phyloP scores from a whole-genome alignment of 495 filamentous ascomycete genomes.

The Parmelia sp. region DNA sequence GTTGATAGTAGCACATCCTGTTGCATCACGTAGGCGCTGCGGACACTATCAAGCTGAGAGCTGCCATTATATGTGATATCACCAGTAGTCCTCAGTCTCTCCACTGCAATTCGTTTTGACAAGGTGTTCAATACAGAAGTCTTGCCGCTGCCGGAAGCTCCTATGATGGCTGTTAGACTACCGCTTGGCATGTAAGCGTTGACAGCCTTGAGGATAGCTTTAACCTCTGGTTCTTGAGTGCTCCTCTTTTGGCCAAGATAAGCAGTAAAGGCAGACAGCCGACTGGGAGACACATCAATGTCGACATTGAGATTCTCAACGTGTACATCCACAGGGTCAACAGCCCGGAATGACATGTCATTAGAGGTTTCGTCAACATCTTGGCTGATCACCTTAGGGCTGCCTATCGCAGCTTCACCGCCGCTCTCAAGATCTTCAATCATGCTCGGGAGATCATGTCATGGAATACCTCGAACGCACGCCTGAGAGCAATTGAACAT shows the following conservation, averaged over 20 bases:
- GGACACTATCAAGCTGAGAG: constrained; percentile 44
- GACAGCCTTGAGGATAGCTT: constrained; percentile 47
- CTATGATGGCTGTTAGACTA: constrained; percentile 65
- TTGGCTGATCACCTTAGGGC: not conserved
- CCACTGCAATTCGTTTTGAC: constrained; percentile 55
- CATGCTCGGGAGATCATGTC: not conserved
- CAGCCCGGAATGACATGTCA: constrained; percentile 53
- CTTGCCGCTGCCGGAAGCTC: constrained; percentile 67
- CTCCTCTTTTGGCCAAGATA: constrained; percentile 5
- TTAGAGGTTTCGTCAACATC: constrained; percentile 20
- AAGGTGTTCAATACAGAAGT: constrained; percentile 65
- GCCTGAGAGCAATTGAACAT: not conserved
- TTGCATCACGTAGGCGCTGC: constrained; percentile 70
- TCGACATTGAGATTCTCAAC: constrained; percentile 50
- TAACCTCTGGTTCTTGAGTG: constrained; percentile 21
- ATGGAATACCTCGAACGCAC: not conserved
- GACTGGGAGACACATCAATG: constrained; percentile 44
- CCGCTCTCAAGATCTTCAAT: constrained; percentile 10
- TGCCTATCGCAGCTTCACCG: not conserved
- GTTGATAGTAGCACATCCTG: constrained; percentile 65
- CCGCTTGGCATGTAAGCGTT: constrained; percentile 52
- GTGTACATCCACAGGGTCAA: constrained; percentile 52
- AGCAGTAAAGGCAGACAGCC: constrained; percentile 4
- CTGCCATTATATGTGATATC: constrained; percentile 51
- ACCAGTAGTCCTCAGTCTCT: constrained; percentile 47